Evolutionary conservation across 2,329 filamentous ascomycete species (phyloP).

Genomic region (Drechslera avenae): DNA sequence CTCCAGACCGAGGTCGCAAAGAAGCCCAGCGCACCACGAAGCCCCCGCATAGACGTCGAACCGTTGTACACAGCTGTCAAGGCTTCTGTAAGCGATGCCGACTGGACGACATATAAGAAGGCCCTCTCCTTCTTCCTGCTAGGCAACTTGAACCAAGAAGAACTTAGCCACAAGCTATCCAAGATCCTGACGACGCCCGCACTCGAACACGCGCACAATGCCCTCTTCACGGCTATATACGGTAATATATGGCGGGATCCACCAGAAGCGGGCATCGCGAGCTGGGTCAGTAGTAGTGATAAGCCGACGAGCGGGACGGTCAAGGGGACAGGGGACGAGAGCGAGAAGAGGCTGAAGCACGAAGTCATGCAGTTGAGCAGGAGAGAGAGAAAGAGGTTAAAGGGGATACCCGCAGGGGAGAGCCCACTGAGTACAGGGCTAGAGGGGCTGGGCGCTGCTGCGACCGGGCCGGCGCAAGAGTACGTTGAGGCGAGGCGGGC

Average conservation of each 20-base stretch:
- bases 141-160: conserved; percentile 66
- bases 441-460: conserved; percentile 17
- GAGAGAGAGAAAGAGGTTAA: conserved; percentile 64
- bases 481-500: conserved; percentile 47
- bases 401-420: conserved; percentile 56
- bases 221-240: conserved; percentile 63
- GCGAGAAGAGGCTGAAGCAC: conserved; percentile 66
- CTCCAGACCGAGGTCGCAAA: conserved; percentile 51
- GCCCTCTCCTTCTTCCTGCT: conserved; percentile 62
- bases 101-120: conserved; percentile 66
- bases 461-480: conserved; percentile 32
- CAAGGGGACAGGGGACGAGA: conserved; percentile 64
- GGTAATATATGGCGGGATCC: conserved; percentile 64
- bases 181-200: conserved; percentile 61
- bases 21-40: conserved; percentile 56
- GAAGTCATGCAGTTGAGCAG: conserved; percentile 68
- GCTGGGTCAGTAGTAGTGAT: conserved; percentile 71
- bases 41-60: conserved; percentile 67
- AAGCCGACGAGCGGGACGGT: conserved; percentile 75
- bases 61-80: conserved; percentile 67
- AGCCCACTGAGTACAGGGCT: conserved; percentile 9
- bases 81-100: conserved; percentile 59
- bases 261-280: conserved; percentile 66
- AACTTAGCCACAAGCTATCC: conserved; percentile 62
- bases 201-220: conserved; percentile 65